Evolutionary conservation across 805 yeast genomes (phyloP).

Genomic region (Grigorovia yakushimaensis): DNA sequence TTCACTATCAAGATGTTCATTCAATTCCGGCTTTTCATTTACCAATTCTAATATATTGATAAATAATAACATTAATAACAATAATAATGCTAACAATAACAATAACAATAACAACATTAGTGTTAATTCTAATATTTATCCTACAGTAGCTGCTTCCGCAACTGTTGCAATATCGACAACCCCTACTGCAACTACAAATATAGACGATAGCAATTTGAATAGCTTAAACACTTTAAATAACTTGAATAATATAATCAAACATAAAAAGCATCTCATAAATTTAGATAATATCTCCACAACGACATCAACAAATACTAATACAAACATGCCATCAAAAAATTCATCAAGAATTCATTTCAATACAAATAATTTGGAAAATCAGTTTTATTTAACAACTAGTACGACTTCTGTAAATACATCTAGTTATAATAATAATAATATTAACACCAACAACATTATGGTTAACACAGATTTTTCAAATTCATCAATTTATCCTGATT

Average conservation of each 20-base stretch:
- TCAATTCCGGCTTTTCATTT: constrained; percentile 59
- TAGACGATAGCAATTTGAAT: background rate
- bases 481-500: constrained; percentile 12
- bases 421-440: constrained; percentile 1
- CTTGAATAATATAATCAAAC: background rate
- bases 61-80: constrained; percentile 50
- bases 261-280: background rate
- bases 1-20: constrained; percentile 51
- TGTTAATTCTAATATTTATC: background rate
- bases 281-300: background rate
- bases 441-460: constrained; percentile 3
- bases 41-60: constrained; percentile 69
- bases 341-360: background rate
- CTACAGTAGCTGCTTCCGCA: background rate
- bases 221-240: background rate
- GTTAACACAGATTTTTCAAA: background rate
- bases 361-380: background rate
- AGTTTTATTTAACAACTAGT: background rate
- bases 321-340: background rate
- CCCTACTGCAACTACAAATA: background rate
- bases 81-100: constrained; percentile 31
- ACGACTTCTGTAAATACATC: background rate
- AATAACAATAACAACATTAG: constrained; percentile 12
- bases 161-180: background rate
- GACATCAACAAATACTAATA: background rate